phyloP scores from a whole-genome alignment of 371 early-diverging fungal genomes.

The Rhizomucor pusillus region DNA sequence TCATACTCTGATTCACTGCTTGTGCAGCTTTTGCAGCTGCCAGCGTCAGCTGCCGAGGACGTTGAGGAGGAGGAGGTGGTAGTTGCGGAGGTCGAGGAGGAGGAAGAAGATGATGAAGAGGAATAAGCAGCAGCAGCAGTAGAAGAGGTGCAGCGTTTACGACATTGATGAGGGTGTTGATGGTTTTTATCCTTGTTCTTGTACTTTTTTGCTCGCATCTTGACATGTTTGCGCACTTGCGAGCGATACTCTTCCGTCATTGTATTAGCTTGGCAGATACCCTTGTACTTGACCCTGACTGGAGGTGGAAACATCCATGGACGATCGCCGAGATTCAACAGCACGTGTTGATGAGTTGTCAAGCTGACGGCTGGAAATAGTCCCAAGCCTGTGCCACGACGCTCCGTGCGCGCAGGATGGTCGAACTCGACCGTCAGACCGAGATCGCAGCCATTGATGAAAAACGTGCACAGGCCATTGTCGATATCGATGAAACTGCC shows the following conservation, averaged over 20 bases:
- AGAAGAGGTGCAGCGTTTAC: too few relatives aligned
- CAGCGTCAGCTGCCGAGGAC: too few relatives aligned
- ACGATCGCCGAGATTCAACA: slow-evolving; percentile 44
- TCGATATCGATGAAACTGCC: slow-evolving; percentile 47
- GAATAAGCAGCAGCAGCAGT: too few relatives aligned
- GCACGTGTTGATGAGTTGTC: slow-evolving; percentile 41
- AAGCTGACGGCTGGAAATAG: slow-evolving; percentile 49
- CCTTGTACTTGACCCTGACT: slow-evolving; percentile 21
- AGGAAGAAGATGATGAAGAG: too few relatives aligned
- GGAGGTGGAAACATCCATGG: slow-evolving; percentile 50
- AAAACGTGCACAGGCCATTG: slow-evolving; percentile 43
- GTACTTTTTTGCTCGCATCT: slow-evolving; percentile 11
- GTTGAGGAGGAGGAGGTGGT: too few relatives aligned
- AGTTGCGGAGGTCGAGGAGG: too few relatives aligned
- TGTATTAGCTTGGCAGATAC: slow-evolving; percentile 28
- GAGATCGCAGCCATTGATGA: slow-evolving; percentile 40
- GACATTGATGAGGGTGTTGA: background rate
- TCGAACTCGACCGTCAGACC: slow-evolving; percentile 47
- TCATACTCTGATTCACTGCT: slow-evolving; percentile 13
- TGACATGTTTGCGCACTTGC: slow-evolving; percentile 19
- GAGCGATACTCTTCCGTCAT: slow-evolving; percentile 21
- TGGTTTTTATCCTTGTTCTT: slow-evolving; percentile 13
- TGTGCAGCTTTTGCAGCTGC: background rate
- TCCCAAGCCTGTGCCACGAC: slow-evolving; percentile 21
- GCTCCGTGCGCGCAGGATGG: slow-evolving; percentile 19